Conservation (phyloP, 148 eudicot genomes). For the Gaultheria prostrata region DNA sequence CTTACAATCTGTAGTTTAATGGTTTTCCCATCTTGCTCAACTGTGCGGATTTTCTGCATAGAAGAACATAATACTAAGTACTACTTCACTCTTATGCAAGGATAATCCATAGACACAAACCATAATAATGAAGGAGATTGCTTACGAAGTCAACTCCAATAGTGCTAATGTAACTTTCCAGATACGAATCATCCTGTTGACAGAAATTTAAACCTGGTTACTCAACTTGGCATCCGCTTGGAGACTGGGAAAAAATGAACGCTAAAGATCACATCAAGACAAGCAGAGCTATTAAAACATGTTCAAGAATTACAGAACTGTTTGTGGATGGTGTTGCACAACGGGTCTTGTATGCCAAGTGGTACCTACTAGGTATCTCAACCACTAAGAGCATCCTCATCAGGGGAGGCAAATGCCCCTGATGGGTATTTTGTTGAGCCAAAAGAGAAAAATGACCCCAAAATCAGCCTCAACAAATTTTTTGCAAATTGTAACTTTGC, state of each 20-base stretch:
- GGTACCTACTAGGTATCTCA: no score
- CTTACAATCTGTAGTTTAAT: slow-evolving; percentile 82
- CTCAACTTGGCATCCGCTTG: not conserved
- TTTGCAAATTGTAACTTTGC: no score
- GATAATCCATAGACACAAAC: not conserved
- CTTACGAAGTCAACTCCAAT: slow-evolving; percentile 89
- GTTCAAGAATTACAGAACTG: not conserved
- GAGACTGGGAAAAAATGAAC: not conserved
- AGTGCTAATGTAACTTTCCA: slow-evolving; percentile 88
- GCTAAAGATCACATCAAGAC: not conserved
- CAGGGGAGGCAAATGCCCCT: no score
- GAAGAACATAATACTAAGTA: slow-evolving; percentile 5
- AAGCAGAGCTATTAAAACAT: not conserved
- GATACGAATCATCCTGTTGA: slow-evolving; percentile 80
- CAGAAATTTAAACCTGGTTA: slow-evolving; percentile 12
- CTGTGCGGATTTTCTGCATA: slow-evolving; percentile 71
- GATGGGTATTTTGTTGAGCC: no score
- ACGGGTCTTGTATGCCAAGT: not conserved
- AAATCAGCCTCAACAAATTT: no score
- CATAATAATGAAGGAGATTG: not conserved
- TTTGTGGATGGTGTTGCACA: not conserved
- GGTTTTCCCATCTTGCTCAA: slow-evolving; percentile 77
- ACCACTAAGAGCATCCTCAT: no score
- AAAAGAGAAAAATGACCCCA: no score
- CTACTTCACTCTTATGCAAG: not conserved